Conservation (phyloP, 768 basidiomycete species). For the Mycena galopus region DNA sequence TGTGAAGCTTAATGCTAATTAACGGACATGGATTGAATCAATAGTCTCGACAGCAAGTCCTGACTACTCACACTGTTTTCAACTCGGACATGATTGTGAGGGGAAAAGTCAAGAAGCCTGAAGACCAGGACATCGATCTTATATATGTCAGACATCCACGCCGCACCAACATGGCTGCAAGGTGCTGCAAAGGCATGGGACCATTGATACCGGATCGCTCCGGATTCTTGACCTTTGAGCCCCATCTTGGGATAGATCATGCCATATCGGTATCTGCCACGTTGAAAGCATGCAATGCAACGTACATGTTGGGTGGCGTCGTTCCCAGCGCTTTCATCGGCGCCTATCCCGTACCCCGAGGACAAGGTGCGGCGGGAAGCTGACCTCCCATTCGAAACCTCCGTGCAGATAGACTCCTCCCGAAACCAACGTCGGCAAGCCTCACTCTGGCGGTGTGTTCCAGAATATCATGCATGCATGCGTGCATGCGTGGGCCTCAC, state of each 20-base stretch:
- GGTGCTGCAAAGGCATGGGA: conserved; percentile 14
- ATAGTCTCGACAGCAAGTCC: background rate
- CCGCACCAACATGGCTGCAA: background rate
- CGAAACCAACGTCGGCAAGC: no score
- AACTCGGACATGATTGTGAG: no score
- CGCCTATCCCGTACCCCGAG: conserved; percentile 11
- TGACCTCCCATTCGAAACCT: no score
- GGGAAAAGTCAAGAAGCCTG: conserved; percentile 11
- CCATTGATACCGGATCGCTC: conserved; percentile 3
- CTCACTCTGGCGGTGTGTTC: no score
- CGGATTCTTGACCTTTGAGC: background rate
- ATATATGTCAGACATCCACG: conserved; percentile 18
- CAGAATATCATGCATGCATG: no score
- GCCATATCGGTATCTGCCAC: conserved; percentile 3
- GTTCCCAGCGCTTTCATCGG: conserved; percentile 5
- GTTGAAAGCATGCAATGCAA: conserved; percentile 17
- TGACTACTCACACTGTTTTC: no score
- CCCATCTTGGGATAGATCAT: conserved; percentile 14
- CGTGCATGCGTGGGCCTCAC: no score
- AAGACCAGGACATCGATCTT: conserved; percentile 14
- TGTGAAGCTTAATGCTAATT: background rate
- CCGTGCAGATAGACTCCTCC: no score
- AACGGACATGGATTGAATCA: background rate
- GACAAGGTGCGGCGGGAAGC: background rate
- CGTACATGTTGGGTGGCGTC: background rate